Base-by-base conservation (phyloP, 2,329 filamentous ascomycete species). In the Talaromyces sp. region DNA sequence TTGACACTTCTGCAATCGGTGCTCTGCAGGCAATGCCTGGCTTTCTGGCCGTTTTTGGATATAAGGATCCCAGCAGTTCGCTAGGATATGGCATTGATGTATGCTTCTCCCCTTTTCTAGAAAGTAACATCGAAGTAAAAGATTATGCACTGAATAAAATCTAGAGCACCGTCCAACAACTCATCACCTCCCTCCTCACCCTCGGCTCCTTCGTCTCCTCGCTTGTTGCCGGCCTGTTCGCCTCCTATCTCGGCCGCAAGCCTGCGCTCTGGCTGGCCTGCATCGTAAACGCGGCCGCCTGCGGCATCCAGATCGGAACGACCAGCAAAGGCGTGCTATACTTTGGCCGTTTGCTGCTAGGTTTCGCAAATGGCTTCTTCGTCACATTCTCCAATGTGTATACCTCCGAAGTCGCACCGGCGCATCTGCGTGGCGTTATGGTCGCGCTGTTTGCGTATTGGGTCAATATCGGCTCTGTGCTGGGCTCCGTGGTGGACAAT, bases 151-250 rank as follows among this genome's bases (percentile, higher is more conserved):
- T 12, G 42, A 2, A 5, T 2, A 51, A 7, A 36, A 2, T 16
- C 12, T 9, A 81, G 73, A 76, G 77, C 18, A 82, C 78, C 0
- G 80, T 82, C n/a, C 81, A 84, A 64, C 79, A 81, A 64, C 75
- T 84, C 2, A 83, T 84, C 65, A 78, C 78, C n/a, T 83, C 80
- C 1, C 73, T 84, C 14, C 72, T 84, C 31, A 83, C 79, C 7
- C 72, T 84, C 2, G 82, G 82, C 1, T 78, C 80, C 2, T 83
- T 83, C 65, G 59, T 83, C 16, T 82, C 79, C 5, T 81, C 81
- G 1, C 75, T 83, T 5, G 69, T 78, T 8, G 79, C 81, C 1
- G 81, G 81, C 6, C 66, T 75, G 1, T 83, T 83, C 64, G 78
- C 79, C 5, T 70, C 76, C 61, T 80, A 75, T 64, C 80, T 82